Percentiles rank a stretch among this genome's conserved stretches.
Conservation (phyloP, 75 land plant species). For the Picea sitchensis region DNA sequence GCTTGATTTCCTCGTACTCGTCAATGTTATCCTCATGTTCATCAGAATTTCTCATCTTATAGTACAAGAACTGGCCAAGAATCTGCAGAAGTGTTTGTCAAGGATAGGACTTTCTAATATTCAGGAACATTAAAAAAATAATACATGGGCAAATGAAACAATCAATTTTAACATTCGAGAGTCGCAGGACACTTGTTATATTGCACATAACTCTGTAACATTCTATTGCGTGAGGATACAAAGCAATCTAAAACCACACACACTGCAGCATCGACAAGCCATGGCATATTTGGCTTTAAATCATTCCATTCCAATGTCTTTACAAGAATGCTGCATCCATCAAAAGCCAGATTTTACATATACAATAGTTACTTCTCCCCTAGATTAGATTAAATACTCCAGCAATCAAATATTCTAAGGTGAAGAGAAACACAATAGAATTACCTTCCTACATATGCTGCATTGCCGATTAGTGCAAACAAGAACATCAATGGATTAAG, state of each 20-base stretch:
- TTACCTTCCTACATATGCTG: conserved; percentile 84
- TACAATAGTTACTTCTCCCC: not conserved
- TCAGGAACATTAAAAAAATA: too few species aligned
- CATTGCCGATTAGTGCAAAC: conserved; percentile 27
- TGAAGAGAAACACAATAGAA: too few species aligned
- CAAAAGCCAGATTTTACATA: not conserved
- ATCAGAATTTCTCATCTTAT: too few species aligned
- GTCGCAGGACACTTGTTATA: too few species aligned
- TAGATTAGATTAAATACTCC: not conserved
- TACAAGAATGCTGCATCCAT: conserved; percentile 64
- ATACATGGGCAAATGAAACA: too few species aligned
- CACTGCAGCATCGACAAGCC: conserved; percentile 86
- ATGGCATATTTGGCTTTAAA: conserved; percentile 71
- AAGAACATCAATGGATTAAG: conserved; percentile 78
- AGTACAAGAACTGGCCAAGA: too few species aligned
- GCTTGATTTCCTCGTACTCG: too few species aligned
- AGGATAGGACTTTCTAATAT: too few species aligned
- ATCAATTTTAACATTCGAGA: not conserved
- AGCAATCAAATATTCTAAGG: not conserved
- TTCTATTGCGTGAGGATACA: conserved; percentile 42
- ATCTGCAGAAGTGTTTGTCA: too few species aligned
- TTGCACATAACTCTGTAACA: not conserved
- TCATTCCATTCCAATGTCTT: conserved; percentile 53
- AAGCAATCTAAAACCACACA: conserved; percentile 73
- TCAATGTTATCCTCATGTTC: too few species aligned